phyloP scores from a whole-genome alignment of 2,329 filamentous ascomycete genomes.

The Colletotrichum plurivorum region DNA sequence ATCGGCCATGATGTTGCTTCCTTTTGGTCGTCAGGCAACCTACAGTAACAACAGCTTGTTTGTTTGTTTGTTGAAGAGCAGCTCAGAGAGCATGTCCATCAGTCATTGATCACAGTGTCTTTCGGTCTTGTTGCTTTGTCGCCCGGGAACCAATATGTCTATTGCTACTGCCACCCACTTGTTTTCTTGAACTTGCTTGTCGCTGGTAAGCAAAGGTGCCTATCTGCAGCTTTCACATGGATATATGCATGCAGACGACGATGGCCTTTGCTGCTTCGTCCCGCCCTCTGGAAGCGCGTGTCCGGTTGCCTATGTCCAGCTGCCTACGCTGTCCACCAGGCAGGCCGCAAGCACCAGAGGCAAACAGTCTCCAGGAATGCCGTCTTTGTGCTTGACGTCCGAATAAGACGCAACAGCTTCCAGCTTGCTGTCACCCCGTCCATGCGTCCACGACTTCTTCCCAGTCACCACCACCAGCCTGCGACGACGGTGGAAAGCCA shows the following conservation, averaged over 20 bases:
- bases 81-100: no score
- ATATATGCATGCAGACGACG: background rate
- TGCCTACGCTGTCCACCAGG: background rate
- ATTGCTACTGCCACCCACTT: background rate
- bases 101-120: no score
- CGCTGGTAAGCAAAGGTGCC: background rate
- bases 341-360: background rate
- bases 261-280: background rate
- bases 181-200: background rate
- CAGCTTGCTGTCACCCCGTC: background rate
- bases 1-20: no score
- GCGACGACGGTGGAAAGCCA: no score
- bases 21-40: no score
- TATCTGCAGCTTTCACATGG: background rate
- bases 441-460: background rate
- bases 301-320: background rate
- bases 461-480: no score
- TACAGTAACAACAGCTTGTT: no score
- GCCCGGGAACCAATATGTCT: no score
- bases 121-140: background rate
- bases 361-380: background rate
- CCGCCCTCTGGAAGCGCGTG: no score
- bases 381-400: background rate
- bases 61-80: no score
- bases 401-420: background rate